Evolutionary conservation across 192 early-diverging fungal species (phyloP).

Genomic region (Mortierella claussenii): DNA sequence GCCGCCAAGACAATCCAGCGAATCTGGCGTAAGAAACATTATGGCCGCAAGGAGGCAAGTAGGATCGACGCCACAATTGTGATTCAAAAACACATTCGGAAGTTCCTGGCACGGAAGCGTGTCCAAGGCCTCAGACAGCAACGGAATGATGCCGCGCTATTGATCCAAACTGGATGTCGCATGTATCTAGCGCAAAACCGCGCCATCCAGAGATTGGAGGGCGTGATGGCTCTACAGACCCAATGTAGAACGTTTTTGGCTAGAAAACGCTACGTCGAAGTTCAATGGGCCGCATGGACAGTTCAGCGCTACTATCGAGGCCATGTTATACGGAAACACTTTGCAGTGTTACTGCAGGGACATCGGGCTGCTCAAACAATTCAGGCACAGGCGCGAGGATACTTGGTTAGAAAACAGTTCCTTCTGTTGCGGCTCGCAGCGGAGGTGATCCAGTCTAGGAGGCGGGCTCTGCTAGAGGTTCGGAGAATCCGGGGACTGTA

Average conservation of each 20-base stretch:
- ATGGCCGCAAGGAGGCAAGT: conserved; percentile 33
- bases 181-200: conserved; percentile 30
- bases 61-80: conserved; percentile 33
- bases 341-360: neutral
- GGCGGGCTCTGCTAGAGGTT: conserved; percentile 20
- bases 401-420: conserved; percentile 25
- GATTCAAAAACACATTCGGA: conserved; percentile 37
- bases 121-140: neutral
- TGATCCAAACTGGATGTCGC: conserved; percentile 51
- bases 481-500: conserved; percentile 19
- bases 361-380: conserved; percentile 20
- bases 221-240: conserved; percentile 17
- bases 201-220: conserved; percentile 17
- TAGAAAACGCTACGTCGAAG: conserved; percentile 20
- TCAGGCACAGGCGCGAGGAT: conserved; percentile 36
- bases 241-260: conserved; percentile 28
- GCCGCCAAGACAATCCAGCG: conserved; percentile 54
- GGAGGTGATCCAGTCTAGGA: conserved; percentile 32
- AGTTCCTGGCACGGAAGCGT: conserved; percentile 18
- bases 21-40: conserved; percentile 53
- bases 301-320: conserved; percentile 28
- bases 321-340: conserved; percentile 22
- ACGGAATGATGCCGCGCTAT: conserved; percentile 15
- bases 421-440: conserved; percentile 26
- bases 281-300: conserved; percentile 30